phyloP scores from a whole-genome alignment of 345 rosid genomes.

The Populus deltoides region DNA sequence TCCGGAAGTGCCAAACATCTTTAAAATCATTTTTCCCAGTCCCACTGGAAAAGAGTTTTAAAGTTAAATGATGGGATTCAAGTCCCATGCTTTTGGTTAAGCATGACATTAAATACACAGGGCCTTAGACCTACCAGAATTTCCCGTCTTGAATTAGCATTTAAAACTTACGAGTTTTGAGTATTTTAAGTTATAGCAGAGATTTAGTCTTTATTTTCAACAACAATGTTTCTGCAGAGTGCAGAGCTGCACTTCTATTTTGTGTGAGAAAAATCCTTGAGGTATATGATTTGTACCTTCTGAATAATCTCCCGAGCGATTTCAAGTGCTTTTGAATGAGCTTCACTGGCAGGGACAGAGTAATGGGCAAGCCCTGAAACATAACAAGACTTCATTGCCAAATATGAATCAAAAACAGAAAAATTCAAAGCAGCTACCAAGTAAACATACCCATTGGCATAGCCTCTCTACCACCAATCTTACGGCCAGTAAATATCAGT shows the following conservation, averaged over 20 bases:
- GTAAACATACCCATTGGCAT: constrained; percentile 48
- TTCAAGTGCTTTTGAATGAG: constrained; percentile 72
- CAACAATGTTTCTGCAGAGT: not conserved
- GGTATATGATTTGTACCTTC: constrained; percentile 41
- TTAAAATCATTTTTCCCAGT: not conserved
- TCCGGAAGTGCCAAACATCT: not conserved
- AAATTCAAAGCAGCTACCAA: not conserved
- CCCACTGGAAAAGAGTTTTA: not conserved
- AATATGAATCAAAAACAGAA: not conserved
- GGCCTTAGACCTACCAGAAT: not conserved
- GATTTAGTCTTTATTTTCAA: not conserved
- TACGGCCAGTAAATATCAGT: constrained; percentile 79
- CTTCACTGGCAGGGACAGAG: constrained; percentile 68
- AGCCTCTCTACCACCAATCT: constrained; percentile 70
- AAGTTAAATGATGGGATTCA: not conserved
- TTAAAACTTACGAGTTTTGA: not conserved
- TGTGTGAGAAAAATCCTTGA: not conserved
- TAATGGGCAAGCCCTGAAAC: constrained; percentile 70
- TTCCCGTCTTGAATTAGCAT: not conserved
- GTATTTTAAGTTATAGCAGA: not conserved
- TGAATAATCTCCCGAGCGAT: constrained; percentile 76
- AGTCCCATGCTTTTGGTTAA: not conserved
- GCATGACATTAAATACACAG: not conserved
- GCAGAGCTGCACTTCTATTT: not conserved
- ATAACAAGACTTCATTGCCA: not conserved